Evolutionary conservation across 1,139 yeast species (phyloP), one percentile per base, ranked within the genome.

Genomic region (Kazachstania sp.): DNA sequence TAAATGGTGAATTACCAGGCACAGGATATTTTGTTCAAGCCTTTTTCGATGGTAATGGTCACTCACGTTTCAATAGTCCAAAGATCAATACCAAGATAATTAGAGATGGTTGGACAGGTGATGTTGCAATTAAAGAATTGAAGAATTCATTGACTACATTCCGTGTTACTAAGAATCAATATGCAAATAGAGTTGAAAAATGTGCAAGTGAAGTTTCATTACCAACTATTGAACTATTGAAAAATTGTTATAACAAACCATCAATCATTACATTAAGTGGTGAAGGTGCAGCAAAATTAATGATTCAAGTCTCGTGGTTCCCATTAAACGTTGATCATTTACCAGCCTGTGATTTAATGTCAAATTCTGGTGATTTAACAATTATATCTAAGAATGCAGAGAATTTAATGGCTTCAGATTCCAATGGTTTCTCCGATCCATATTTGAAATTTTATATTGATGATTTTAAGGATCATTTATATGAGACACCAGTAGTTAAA

Each of bases 351-450:
- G 98, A 92, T 66, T 73, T 85, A 44, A 77, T 81, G 53, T 76
- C 83, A 46, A 86, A 88, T 63, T 74, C 81, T 53, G 99, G 99
- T 64, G 71, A 71, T 32, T 69, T 90, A 53, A 72, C 74, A n/a
- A 73, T 88, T 32, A 78, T 75, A 36, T 74, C 86, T 13, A 56
- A 81, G 44, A 73, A 73, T 47, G 97, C 94, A 3, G 74, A 74
- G n/a, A 78, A 78, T 45, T 74, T 94, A 52, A 77, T 83, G 44
- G 74, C 95, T 13, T 94, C 92, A 26, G 99, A 92, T 66, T 72
- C 86, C 28, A 83, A 84, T 55, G 97, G 97, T 47, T 84, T 83
- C 63, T 86, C 96, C 8, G 99, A 92, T 67, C 99, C 99, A 51
- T 92, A 81, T 61, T 74, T 81, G 49, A 77, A 81, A 59, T 74